Percentiles rank a stretch among this genome's conserved stretches.
These are phyloP conservation scores for Cryptococcus sp. DNA, from an alignment of 1,284 basidiomycete genomes.

Conservation along the genomic window DNA sequence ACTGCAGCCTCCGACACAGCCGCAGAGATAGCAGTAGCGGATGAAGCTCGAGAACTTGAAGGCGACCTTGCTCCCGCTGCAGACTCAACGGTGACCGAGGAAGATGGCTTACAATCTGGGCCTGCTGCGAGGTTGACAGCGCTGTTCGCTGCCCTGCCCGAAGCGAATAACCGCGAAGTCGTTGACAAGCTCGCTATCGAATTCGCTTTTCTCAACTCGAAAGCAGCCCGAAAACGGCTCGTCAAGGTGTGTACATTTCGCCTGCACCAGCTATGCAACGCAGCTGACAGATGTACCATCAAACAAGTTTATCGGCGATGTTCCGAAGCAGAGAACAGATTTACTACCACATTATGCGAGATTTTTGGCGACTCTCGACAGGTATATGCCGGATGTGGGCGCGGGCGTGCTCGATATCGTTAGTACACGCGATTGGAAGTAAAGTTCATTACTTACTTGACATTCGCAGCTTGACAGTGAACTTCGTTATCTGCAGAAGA, in stretches of 20 bases:
- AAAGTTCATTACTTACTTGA: slow-evolving; percentile 4
- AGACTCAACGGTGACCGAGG: slow-evolving; percentile 33
- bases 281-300: neutral
- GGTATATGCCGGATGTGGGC: slow-evolving; percentile 92
- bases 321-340: slow-evolving; percentile 87
- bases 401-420: slow-evolving; percentile 76
- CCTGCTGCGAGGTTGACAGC: slow-evolving; percentile 90
- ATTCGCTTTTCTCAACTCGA: slow-evolving; percentile 94
- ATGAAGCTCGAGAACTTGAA: slow-evolving; percentile 52
- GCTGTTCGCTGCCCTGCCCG: slow-evolving; percentile 87
- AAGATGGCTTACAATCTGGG: slow-evolving; percentile 62
- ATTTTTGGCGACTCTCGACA: slow-evolving; percentile 81
- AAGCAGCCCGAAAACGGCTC: slow-evolving; percentile 86
- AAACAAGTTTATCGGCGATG: slow-evolving; percentile 74
- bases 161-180: slow-evolving; percentile 86
- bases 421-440: slow-evolving; percentile 42
- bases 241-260: slow-evolving; percentile 64
- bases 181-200: slow-evolving; percentile 95
- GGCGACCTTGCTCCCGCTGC: slow-evolving; percentile 39
- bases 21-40: neutral
- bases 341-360: slow-evolving; percentile 91
- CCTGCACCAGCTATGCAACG: neutral
- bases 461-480: slow-evolving; percentile 83
- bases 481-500: slow-evolving; percentile 92
- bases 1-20: slow-evolving; percentile 24